Evolutionary conservation across 2,329 filamentous ascomycete genomes (phyloP).

Genomic region (Talaromyces sp.): DNA sequence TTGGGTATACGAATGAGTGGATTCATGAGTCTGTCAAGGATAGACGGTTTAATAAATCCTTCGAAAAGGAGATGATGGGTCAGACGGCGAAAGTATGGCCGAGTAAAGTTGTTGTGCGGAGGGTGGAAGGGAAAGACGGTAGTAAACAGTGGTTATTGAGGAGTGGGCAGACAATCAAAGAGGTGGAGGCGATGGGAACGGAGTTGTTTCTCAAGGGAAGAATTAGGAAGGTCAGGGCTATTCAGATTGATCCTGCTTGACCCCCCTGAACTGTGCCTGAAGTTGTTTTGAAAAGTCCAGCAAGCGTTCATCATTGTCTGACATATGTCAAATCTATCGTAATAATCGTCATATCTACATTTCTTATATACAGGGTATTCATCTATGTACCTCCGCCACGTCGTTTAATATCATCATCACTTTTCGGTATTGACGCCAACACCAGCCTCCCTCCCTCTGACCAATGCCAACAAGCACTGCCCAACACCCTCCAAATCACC

Average conservation of each 20-base stretch:
- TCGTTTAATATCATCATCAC: not conserved
- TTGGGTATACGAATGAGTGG: slow-evolving; percentile 20
- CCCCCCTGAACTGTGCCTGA: not conserved
- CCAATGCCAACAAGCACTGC: slow-evolving; percentile 66
- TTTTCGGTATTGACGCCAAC: slow-evolving; percentile 54
- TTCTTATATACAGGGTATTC: slow-evolving; percentile 14
- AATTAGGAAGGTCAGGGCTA: slow-evolving; percentile 18
- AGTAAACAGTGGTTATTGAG: slow-evolving; percentile 11
- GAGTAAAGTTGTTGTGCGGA: slow-evolving; percentile 7
- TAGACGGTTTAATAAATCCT: not conserved
- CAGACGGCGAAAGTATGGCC: slow-evolving; percentile 38
- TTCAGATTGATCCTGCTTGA: slow-evolving; percentile 21
- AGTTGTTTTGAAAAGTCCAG: not conserved
- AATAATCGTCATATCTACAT: slow-evolving; percentile 4
- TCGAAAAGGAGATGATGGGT: not conserved
- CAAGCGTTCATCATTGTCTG: not conserved
- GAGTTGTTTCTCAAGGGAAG: slow-evolving; percentile 21
- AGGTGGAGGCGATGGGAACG: slow-evolving; percentile 14
- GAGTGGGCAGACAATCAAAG: slow-evolving; percentile 10
- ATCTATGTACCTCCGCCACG: not conserved
- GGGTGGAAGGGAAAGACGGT: not conserved
- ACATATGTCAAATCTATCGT: not conserved
- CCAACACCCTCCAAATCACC: slow-evolving; percentile 83
- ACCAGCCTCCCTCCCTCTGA: slow-evolving; percentile 66
- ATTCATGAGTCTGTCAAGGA: slow-evolving; percentile 20